phyloP scores from a whole-genome alignment of 768 basidiomycete species.

The Leccinum barrowsii region DNA sequence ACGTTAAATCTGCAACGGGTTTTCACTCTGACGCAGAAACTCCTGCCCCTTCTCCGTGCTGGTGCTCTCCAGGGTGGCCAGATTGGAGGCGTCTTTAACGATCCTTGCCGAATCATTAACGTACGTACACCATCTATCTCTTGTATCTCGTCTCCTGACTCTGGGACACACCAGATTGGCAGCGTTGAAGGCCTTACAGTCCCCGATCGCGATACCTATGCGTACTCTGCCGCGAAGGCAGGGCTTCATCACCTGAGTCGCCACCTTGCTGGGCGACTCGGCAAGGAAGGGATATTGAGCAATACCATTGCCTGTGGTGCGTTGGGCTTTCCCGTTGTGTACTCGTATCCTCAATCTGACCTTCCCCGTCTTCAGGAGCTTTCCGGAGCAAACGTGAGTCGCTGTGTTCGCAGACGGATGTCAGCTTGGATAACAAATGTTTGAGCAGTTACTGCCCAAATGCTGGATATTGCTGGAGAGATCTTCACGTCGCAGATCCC shows the following conservation, averaged over 20 bases:
- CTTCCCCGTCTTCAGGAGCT: conserved; percentile 21
- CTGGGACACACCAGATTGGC: conserved; percentile 42
- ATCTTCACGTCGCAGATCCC: conserved; percentile 43
- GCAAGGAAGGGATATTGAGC: conserved; percentile 53
- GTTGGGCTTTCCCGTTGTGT: conserved; percentile 6
- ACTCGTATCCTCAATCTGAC: neutral
- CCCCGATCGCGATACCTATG: conserved; percentile 58
- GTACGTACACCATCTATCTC: conserved; percentile 29
- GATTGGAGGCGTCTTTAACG: conserved; percentile 34
- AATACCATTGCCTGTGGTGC: conserved; percentile 64
- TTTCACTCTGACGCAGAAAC: conserved; percentile 60
- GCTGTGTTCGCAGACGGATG: neutral
- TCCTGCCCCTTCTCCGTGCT: conserved; percentile 52
- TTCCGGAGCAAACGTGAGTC: conserved; percentile 42
- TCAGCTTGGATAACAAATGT: neutral
- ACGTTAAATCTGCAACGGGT: conserved; percentile 61
- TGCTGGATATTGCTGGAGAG: conserved; percentile 44
- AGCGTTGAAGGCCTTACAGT: conserved; percentile 56
- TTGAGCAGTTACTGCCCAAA: conserved; percentile 50
- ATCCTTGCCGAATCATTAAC: conserved; percentile 60
- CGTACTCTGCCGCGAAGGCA: conserved; percentile 64
- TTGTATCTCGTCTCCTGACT: neutral
- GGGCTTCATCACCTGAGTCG: conserved; percentile 57
- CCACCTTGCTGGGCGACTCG: conserved; percentile 54
- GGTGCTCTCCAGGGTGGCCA: conserved; percentile 40